Conservation (phyloP, 2,329 filamentous ascomycete species). For the Xylariomycetidae sp. region DNA sequence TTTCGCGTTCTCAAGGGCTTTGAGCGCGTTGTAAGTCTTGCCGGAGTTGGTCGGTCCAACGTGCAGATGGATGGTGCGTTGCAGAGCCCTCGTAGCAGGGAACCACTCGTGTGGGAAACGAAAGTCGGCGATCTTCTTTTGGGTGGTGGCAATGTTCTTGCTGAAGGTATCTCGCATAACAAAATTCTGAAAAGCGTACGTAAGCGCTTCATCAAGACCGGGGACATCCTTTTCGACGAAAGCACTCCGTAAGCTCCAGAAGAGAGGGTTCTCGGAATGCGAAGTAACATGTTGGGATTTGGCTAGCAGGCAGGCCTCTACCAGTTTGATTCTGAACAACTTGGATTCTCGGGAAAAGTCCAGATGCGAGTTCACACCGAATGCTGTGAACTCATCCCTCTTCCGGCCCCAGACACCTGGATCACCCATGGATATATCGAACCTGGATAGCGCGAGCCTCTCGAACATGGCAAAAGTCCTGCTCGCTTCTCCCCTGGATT, state of each 20-base stretch:
- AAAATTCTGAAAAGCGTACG: conserved; percentile 64
- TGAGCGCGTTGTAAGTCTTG: conserved; percentile 92
- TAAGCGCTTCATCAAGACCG: conserved; percentile 54
- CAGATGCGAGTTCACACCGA: conserved; percentile 32
- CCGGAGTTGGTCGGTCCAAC: conserved; percentile 97
- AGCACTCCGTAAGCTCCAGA: conserved; percentile 54
- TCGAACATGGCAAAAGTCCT: conserved; percentile 21
- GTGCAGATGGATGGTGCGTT: conserved; percentile 83
- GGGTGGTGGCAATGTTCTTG: conserved; percentile 49
- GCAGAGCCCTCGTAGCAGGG: conserved; percentile 72
- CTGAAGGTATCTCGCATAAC: conserved; percentile 55
- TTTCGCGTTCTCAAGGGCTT: conserved; percentile 71
- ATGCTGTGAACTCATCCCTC: conserved; percentile 24
- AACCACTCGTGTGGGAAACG: conserved; percentile 93
- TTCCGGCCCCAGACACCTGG: conserved; percentile 20
- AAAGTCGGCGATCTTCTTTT: conserved; percentile 69
- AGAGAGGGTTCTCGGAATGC: conserved; percentile 46
- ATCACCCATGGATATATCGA: conserved; percentile 30
- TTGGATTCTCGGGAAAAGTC: conserved; percentile 40
- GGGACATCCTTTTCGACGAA: conserved; percentile 50
- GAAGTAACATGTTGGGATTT: conserved; percentile 29
- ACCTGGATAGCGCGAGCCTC: conserved; percentile 22
- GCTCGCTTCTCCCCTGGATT: conserved; percentile 2
- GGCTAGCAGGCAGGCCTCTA: conserved; percentile 42
- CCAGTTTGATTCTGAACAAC: conserved; percentile 41